A percentile compares a stretch with the other conserved stretches of the same genome.
Conservation (phyloP, 1,284 basidiomycete genomes). For the Stygiomarasmius scandens region DNA sequence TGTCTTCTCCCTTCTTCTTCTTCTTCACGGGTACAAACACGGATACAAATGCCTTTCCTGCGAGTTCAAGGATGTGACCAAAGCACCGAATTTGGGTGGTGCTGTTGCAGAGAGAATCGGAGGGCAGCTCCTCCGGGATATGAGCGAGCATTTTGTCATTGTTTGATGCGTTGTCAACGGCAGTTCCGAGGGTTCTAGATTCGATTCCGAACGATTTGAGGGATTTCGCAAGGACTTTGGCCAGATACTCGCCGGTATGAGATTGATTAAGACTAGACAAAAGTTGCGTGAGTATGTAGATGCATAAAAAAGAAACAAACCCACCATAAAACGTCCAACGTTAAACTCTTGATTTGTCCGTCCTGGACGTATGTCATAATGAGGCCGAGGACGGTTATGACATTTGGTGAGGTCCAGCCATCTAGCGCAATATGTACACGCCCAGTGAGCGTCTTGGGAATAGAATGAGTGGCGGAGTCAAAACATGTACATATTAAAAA, state of each 20-base stretch:
- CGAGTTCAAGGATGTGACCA: conserved; percentile 20
- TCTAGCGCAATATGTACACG: not conserved
- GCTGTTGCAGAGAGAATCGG: not conserved
- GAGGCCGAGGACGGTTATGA: not conserved
- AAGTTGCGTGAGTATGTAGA: not conserved
- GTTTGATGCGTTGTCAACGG: conserved; percentile 4
- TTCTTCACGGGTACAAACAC: conserved; percentile 4
- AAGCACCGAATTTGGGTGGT: conserved; percentile 19
- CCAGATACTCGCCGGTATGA: conserved; percentile 4
- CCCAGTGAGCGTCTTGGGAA: not conserved
- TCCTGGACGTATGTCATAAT: not conserved
- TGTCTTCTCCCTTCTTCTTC: conserved; percentile 2
- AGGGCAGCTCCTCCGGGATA: not conserved
- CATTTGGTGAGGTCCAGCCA: conserved; percentile 4
- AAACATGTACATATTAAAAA: not conserved
- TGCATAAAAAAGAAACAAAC: not conserved
- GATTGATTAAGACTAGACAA: conserved; percentile 1
- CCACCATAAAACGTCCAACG: not conserved
- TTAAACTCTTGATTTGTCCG: not conserved
- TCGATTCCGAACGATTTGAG: not conserved
- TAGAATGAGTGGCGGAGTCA: not conserved
- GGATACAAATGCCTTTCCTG: conserved; percentile 13
- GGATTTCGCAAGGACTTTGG: not conserved
- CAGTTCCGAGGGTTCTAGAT: not conserved
- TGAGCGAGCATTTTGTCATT: conserved; percentile 5